Percentiles rank a stretch among this genome's conserved stretches.
phyloP scores from a whole-genome alignment of 441 rosid genomes.

The Iberis amara region DNA sequence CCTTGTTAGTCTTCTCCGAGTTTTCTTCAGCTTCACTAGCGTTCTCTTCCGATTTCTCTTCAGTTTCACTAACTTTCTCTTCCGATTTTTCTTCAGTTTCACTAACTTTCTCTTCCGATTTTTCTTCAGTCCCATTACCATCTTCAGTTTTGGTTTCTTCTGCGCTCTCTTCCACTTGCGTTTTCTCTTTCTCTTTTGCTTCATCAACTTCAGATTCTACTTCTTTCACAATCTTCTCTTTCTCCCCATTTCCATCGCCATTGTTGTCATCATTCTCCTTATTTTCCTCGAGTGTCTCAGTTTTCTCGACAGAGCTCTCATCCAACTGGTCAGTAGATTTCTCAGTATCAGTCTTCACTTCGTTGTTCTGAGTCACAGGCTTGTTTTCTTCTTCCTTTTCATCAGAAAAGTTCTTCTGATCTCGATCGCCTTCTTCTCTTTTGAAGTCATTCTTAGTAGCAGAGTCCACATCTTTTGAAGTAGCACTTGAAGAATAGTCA shows the following conservation, averaged over 20 bases:
- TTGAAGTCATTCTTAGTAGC: slow-evolving; percentile 27
- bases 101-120: slow-evolving; percentile 21
- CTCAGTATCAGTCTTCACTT: slow-evolving; percentile 31
- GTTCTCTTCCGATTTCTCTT: slow-evolving; percentile 27
- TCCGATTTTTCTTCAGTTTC: slow-evolving; percentile 30
- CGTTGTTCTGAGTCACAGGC: slow-evolving; percentile 12
- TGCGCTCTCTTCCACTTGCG: slow-evolving; percentile 37
- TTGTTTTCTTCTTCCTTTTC: slow-evolving; percentile 17
- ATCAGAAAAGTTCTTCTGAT: slow-evolving; percentile 1
- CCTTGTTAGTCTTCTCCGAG: slow-evolving; percentile 35
- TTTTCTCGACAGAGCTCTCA: slow-evolving; percentile 36
- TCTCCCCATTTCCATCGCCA: slow-evolving; percentile 26
- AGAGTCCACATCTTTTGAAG: slow-evolving; percentile 25
- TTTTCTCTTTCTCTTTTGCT: slow-evolving; percentile 29
- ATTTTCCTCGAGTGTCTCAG: slow-evolving; percentile 29
- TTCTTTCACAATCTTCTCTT: slow-evolving; percentile 22
- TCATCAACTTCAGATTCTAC: slow-evolving; percentile 22
- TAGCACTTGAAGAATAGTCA: slow-evolving; percentile 27
- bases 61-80: slow-evolving; percentile 22
- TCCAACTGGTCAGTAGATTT: slow-evolving; percentile 32
- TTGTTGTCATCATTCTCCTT: slow-evolving; percentile 28
- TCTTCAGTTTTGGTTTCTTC: slow-evolving; percentile 36
- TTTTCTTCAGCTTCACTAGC: slow-evolving; percentile 29
- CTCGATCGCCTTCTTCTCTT: slow-evolving; percentile 20
- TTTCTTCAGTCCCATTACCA: slow-evolving; percentile 28